Base-by-base conservation (phyloP, 139 green algal species). In the Auxenochlorella pyrenoidosa region DNA sequence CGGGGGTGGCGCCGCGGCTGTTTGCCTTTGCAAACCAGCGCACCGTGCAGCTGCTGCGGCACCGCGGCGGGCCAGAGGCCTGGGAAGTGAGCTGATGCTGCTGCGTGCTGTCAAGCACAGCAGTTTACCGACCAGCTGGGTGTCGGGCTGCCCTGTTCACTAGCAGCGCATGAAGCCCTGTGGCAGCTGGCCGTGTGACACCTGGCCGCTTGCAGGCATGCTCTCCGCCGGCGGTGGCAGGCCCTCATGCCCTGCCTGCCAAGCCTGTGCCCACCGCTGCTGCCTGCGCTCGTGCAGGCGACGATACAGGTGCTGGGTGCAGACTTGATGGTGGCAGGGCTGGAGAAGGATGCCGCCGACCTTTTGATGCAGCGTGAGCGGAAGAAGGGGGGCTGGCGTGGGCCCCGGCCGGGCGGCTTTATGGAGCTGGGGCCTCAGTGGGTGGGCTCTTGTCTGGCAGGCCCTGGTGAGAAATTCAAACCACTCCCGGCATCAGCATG, bases 331-430 rank as follows among this genome's bases (percentile, higher is more conserved):
- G 79, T 84, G 38, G 79, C 60, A 19, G 79, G 79, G 36, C 38
- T 58, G 36, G 58, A 84, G 58, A 73, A 59, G 34, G 79, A 84
- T 75, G 79, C 79, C 6, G 79, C 79, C 22, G 79, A 84, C 36
- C 10, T 84, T 58, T 19, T 72, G 4, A 84, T 84, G 79, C 79
- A 65, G 66, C 60, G 79, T 84, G 79, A 84, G 79, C 18, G 16
- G 44, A 10, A 38, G 40, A 34, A 16, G 63, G 26, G 63, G 63
- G 21, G 13, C 63, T n/a, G 24, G 21, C 13, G 26, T 1, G 6
- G 63, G 30, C 60, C 63, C 63, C 4, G 63, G 28, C 30, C 63
- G 8, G 5, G 30, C 19, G 63, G 10, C 8, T 68, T 68, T n/a
- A n/a, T n/a, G n/a, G n/a, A n/a, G n/a, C n/a, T n/a, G n/a, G n/a